A percentile compares a stretch with the other conserved stretches of the same genome.
Conservation (phyloP, 2,329 filamentous ascomycete species). For the Tothia fuscella region DNA sequence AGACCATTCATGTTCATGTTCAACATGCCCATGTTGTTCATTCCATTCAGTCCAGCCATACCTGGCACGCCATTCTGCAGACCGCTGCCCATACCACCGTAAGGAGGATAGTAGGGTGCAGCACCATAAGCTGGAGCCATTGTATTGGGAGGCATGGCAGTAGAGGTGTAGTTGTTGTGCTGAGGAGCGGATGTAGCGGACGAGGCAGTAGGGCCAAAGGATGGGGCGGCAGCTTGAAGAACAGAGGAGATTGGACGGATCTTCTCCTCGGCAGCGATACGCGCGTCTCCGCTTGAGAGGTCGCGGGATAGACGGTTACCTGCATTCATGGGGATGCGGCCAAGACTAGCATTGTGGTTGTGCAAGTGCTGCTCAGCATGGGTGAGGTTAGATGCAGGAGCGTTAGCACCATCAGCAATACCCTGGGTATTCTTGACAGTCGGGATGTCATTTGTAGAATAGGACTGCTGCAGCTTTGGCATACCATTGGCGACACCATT, state of each 20-base stretch:
- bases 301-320: constrained; percentile 64
- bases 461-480: constrained; percentile 74
- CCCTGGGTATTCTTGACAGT: constrained; percentile 62
- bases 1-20: constrained; percentile 54
- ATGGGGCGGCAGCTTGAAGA: constrained; percentile 66
- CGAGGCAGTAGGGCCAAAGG: constrained; percentile 55
- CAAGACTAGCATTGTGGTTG: constrained; percentile 70
- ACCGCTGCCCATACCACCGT: constrained; percentile 7
- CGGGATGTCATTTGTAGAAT: constrained; percentile 79
- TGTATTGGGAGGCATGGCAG: background rate
- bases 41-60: no score
- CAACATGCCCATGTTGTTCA: constrained; percentile 43
- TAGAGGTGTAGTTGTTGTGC: background rate
- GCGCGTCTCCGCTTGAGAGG: constrained; percentile 39
- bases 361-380: constrained; percentile 48
- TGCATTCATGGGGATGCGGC: constrained; percentile 60
- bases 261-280: constrained; percentile 37
- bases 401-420: constrained; percentile 1
- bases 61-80: no score
- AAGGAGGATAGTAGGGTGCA: constrained; percentile 20
- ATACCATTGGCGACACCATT: constrained; percentile 44
- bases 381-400: constrained; percentile 37
- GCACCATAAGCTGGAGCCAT: background rate
- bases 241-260: constrained; percentile 54
- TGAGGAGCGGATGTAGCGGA: constrained; percentile 13